Base-by-base conservation (phyloP, 1,284 basidiomycete species). In the Cutaneotrichosporon cavernicola region DNA sequence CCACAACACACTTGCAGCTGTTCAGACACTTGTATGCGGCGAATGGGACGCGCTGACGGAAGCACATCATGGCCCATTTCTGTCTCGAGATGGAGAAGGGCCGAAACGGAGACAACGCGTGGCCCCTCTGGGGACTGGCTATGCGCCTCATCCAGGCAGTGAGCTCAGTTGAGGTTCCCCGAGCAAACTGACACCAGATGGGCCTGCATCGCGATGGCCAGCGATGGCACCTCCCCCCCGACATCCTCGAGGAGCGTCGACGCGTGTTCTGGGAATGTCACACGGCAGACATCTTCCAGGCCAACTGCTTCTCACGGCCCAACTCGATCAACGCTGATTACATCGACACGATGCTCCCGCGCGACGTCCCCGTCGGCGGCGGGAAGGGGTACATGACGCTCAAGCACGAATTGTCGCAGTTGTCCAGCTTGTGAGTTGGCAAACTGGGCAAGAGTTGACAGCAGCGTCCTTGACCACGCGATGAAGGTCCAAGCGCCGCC, bases 121-220 rank as follows among this genome's bases (percentile, higher is more conserved):
- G 77, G 77, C 73, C 75, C 1, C 53, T 78, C 10, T 76, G 76
- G 73, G 77, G 77, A 31, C 49, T 77, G 5, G 71, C 72, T 0
- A 73, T 73, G 72, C 64, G 75, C 6, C 66, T 76, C 16, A 70
- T 73, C 22, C 67, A 73, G 30, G 73, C 75, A 4, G 74, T 76
- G 50, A 59, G 22, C 47, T 49, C 56, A 6, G 31, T 36, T 36
- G 34, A 55, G 18, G 32, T 31, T 38, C 9, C 14, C 31, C 2
- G 9, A 5, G 52, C 32, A 21, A n/a, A 21, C 61, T 63, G 21
- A 66, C 51, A 26, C 16, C 60, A 72, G 69, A 77, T 77, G 76
- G 76, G 76, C 4, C 53, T 76, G 36, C 76, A 79, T 60, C 67
- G 76, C 4, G 77, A 79, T 58, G 74, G 74, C 2, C 51, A 63